phyloP scores from a whole-genome alignment of 768 basidiomycete species.

The Psilocybe sp. region DNA sequence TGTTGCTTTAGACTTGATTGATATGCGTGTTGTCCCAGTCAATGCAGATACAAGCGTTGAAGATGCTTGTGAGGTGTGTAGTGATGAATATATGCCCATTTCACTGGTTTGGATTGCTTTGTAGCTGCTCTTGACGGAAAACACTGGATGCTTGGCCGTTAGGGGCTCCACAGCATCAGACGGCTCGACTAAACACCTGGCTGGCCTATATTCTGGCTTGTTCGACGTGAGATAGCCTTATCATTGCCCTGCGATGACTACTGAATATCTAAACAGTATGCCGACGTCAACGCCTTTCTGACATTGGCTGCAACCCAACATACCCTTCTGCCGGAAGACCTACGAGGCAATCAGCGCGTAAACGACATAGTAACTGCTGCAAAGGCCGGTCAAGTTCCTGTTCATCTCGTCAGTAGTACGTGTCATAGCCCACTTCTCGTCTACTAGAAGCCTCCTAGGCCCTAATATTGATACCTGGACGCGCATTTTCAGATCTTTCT shows the following conservation, averaged over 20 bases:
- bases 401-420: slow-evolving; percentile 77
- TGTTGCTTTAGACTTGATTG: slow-evolving; percentile 56
- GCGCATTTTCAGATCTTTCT: slow-evolving; percentile 58
- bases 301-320: slow-evolving; percentile 80
- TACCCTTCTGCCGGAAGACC: slow-evolving; percentile 58
- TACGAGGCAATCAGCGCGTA: slow-evolving; percentile 56
- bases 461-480: no score
- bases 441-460: not conserved
- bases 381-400: slow-evolving; percentile 68
- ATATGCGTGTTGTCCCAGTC: slow-evolving; percentile 62
- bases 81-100: not conserved
- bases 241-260: not conserved
- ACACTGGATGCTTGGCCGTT: slow-evolving; percentile 65
- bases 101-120: not conserved
- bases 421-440: slow-evolving; percentile 1
- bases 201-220: slow-evolving; percentile 43
- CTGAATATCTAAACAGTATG: slow-evolving; percentile 46
- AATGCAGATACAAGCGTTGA: slow-evolving; percentile 76
- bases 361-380: slow-evolving; percentile 75
- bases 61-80: slow-evolving; percentile 74
- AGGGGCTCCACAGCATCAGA: slow-evolving; percentile 18
- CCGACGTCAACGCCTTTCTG: slow-evolving; percentile 86
- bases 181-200: no score
- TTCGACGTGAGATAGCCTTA: slow-evolving; percentile 60
- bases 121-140: slow-evolving; percentile 61